Evolutionary conservation across 805 yeast species (phyloP), one percentile per base, ranked within the genome.

Genomic region (Tetrapisispora fleetii): DNA sequence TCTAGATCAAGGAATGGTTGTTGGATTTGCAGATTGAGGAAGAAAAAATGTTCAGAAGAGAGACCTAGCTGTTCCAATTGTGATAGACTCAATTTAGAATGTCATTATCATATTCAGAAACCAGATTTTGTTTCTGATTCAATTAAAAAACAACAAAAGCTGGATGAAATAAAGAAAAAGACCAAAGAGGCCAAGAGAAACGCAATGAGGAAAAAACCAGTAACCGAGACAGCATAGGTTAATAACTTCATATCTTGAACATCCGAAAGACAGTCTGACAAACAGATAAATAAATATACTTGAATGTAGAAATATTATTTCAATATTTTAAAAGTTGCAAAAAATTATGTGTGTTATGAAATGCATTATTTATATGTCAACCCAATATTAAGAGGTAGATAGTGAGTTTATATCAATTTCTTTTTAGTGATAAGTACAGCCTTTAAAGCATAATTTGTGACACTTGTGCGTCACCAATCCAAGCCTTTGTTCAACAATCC

Each of bases 1-100:
- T 59, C 68, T 21, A 64, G 83, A 44, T 77, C 81, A 1, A 75
- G 74, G 51, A 69, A 69, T 30, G 90, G 90, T 0, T 84, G 93
- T 58, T 84, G 91, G 91, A 84, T 86, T 6, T 84, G 91, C 59
- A 66, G 90, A 49, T 64, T 82, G 17, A 72, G 93, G 37, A 80
- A 85, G 54, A 84, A 84, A 61, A 78, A 81, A 54, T 84, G 91
- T 58, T 76, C 85, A 1, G 87, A 79, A 57, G 78, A 78, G 50
- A 72, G 69, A 53, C 89, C 90, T 1, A 57, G 49, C 4, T 84
- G 93, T 59, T 58, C 60, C 8, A 80, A 78, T 54, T 84, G 93
- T 62, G 55, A 56, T 2, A 66, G 81, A 44, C 67, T 84, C 21
- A 78, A 79, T 8, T 60, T 84, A 19, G 58, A 55, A 2, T 84